Conservation (phyloP, 73 alveolate genomes). For the Paramecium pentaurelia region DNA sequence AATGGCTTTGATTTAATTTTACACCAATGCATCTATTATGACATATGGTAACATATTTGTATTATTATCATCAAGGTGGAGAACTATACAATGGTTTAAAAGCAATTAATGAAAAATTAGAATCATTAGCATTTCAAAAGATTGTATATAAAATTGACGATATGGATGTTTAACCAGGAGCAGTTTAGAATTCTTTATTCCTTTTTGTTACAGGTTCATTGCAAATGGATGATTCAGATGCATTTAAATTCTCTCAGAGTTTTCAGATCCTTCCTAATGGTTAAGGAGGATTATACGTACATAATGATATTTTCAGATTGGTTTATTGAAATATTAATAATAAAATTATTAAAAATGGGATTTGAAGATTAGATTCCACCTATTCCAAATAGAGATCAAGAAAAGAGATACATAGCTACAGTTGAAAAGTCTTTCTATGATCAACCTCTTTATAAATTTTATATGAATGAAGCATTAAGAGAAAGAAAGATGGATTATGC, state of each 20-base stretch:
- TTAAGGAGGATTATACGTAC: conserved; percentile 32
- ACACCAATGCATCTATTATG: not conserved
- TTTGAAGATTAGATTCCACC: conserved; percentile 41
- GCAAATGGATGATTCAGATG: not conserved
- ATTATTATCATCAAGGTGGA: not conserved
- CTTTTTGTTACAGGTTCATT: not conserved
- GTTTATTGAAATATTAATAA: conserved; percentile 25
- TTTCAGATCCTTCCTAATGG: conserved; percentile 18
- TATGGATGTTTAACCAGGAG: conserved; percentile 12
- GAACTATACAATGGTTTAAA: not conserved
- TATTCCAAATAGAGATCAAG: conserved; percentile 22
- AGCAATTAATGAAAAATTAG: not conserved
- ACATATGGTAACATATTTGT: not conserved
- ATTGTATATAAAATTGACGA: conserved; percentile 18
- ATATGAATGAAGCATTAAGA: conserved; percentile 49
- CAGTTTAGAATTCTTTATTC: not conserved
- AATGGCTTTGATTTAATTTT: not conserved
- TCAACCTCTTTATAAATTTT: conserved; percentile 29
- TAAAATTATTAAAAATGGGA: not conserved
- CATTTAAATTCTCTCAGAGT: not conserved
- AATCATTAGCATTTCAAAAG: conserved; percentile 3
- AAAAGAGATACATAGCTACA: not conserved
- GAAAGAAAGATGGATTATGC: conserved; percentile 31
- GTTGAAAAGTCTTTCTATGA: not conserved
- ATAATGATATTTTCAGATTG: conserved; percentile 38